Evolutionary conservation across 306 rosid species (phyloP).

Genomic region (Prunus mira): DNA sequence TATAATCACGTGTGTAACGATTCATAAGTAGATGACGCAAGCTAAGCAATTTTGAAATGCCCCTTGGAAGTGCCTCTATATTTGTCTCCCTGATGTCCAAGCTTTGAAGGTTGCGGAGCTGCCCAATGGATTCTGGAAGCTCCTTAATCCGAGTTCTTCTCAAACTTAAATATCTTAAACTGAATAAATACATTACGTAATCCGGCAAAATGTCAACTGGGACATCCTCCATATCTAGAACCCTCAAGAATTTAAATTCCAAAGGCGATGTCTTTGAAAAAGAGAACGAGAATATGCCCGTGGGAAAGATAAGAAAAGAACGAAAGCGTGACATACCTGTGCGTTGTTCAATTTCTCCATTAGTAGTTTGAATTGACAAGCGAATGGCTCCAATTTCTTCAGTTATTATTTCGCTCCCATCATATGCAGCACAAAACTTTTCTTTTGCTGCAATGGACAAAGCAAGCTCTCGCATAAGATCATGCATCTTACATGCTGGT

Average conservation of each 20-base stretch:
- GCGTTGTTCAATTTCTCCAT: neutral
- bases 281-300: neutral
- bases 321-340: too few relatives aligned
- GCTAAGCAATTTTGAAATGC: neutral
- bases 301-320: neutral
- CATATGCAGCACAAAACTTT: neutral
- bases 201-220: too few relatives aligned
- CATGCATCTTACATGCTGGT: constrained; percentile 23
- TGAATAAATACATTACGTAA: too few relatives aligned
- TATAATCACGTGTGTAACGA: too few relatives aligned
- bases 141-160: too few relatives aligned
- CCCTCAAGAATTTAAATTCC: constrained; percentile 1
- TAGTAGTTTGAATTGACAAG: neutral
- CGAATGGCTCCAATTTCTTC: neutral
- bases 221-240: too few relatives aligned
- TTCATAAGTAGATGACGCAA: neutral
- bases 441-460: neutral
- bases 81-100: neutral
- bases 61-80: constrained; percentile 5
- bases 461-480: constrained; percentile 23
- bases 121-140: too few relatives aligned
- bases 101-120: neutral
- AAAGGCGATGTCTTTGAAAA: neutral
- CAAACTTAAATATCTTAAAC: too few relatives aligned
- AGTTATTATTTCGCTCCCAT: neutral